Evolutionary conservation across 2,329 filamentous ascomycete species (phyloP).

Genomic region (Cladophialophora bantiana): DNA sequence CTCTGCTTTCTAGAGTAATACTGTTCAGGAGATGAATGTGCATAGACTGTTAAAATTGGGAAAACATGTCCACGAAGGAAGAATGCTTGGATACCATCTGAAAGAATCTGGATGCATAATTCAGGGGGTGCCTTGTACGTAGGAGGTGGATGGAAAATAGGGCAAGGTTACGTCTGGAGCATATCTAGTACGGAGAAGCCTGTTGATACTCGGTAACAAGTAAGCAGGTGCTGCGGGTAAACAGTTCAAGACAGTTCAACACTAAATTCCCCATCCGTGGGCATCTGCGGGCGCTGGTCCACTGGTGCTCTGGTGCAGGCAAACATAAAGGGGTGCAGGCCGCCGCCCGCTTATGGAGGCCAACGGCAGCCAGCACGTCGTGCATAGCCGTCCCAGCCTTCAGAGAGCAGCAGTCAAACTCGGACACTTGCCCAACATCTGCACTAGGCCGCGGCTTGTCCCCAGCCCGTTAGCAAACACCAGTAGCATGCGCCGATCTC

Average conservation of each 20-base stretch:
- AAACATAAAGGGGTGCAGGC: constrained; percentile 11
- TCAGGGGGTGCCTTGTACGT: neutral
- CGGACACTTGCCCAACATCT: constrained; percentile 7
- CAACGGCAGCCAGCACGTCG: neutral
- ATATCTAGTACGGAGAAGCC: neutral
- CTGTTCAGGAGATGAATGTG: neutral
- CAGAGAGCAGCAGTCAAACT: constrained; percentile 7
- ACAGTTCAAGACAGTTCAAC: neutral
- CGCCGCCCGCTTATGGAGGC: constrained; percentile 13
- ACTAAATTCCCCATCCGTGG: neutral
- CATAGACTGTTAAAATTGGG: neutral
- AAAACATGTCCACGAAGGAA: neutral
- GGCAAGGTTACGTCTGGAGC: neutral
- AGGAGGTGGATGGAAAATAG: neutral
- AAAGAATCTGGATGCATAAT: neutral
- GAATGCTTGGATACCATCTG: neutral
- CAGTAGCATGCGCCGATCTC: neutral
- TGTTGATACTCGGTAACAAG: no score
- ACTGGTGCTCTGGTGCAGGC: neutral
- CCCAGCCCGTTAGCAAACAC: neutral
- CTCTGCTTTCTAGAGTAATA: neutral
- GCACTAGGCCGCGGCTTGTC: constrained; percentile 15
- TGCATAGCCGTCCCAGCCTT: constrained; percentile 17
- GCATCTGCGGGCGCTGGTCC: neutral
- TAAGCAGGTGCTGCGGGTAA: neutral